Percentiles rank a stretch among this genome's conserved stretches.
phyloP scores from a whole-genome alignment of 805 yeast genomes.

The Wickerhamomyces strasburgensis region DNA sequence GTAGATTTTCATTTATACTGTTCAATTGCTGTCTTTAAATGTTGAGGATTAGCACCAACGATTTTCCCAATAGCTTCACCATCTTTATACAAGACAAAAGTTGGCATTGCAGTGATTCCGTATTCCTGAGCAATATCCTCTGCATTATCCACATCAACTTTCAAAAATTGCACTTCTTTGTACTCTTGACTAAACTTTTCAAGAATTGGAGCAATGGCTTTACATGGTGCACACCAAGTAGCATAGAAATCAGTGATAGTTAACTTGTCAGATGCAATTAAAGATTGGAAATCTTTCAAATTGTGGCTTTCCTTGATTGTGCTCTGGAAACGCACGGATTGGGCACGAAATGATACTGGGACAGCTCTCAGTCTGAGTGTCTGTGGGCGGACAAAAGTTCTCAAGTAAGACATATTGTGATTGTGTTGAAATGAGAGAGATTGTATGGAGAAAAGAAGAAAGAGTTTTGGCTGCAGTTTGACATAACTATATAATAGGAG shows the following conservation, averaged over 20 bases:
- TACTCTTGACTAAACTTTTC: conserved; percentile 35
- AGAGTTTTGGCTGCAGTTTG: too few species aligned
- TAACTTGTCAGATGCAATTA: conserved; percentile 33
- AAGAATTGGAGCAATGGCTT: conserved; percentile 59
- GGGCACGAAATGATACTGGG: neutral
- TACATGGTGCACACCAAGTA: conserved; percentile 78
- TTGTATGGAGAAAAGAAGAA: too few species aligned
- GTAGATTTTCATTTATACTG: conserved; percentile 16
- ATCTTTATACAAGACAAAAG: conserved; percentile 53
- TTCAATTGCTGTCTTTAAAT: conserved; percentile 30
- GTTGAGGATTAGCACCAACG: conserved; percentile 54
- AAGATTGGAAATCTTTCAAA: conserved; percentile 32
- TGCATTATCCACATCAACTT: conserved; percentile 66
- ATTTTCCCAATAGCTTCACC: conserved; percentile 53
- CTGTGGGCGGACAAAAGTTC: conserved; percentile 8
- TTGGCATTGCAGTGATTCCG: conserved; percentile 73
- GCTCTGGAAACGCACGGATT: conserved; percentile 9
- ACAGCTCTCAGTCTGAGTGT: conserved; percentile 4
- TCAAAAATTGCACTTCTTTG: conserved; percentile 51
- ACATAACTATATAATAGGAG: too few species aligned
- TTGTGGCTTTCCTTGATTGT: conserved; percentile 31
- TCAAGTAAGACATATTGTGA: conserved; percentile 7
- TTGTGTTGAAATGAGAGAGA: too few species aligned
- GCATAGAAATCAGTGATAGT: conserved; percentile 65
- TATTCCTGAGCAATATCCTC: conserved; percentile 56